Conservation (phyloP, 2,329 filamentous ascomycete genomes). For the Colletotrichum limetticola region DNA sequence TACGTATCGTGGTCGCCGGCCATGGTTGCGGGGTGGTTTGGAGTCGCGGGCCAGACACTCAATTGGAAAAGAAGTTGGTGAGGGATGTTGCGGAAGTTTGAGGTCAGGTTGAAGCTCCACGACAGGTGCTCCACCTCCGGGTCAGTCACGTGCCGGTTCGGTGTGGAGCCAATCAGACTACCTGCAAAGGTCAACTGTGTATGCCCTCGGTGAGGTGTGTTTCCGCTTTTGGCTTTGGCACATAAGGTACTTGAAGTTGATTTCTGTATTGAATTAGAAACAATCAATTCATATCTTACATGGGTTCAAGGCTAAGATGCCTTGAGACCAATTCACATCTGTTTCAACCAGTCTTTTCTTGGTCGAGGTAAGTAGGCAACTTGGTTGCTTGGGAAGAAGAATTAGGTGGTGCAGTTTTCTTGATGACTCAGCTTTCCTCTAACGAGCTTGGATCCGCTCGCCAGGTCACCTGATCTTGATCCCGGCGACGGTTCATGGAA, state of each 20-base stretch:
- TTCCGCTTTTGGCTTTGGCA: not conserved
- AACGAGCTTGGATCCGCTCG: not conserved
- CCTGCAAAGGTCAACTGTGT: slow-evolving; percentile 32
- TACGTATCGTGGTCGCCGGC: slow-evolving; percentile 60
- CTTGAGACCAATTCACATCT: too few relatives aligned
- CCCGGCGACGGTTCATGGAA: not conserved
- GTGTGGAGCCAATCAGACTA: slow-evolving; percentile 27
- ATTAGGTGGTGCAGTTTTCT: not conserved
- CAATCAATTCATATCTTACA: too few relatives aligned
- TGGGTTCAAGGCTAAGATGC: too few relatives aligned
- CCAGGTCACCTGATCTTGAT: not conserved
- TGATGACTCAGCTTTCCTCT: not conserved
- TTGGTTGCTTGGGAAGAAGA: not conserved
- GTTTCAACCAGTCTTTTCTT: too few relatives aligned
- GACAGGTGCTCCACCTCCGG: slow-evolving; percentile 16
- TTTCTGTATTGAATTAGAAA: not conserved
- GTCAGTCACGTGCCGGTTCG: slow-evolving; percentile 16
- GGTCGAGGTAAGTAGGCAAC: too few relatives aligned
- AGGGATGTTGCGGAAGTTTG: slow-evolving; percentile 36
- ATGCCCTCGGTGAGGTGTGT: too few relatives aligned
- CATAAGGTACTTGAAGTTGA: too few relatives aligned
- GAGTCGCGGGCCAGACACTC: slow-evolving; percentile 31
- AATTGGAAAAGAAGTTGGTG: slow-evolving; percentile 33
- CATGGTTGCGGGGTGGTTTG: slow-evolving; percentile 33
- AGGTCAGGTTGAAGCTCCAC: slow-evolving; percentile 36